These are phyloP conservation scores for Oryza brachyantha DNA, from an alignment of 176 grass and related monocot species.

Conservation along the genomic window DNA sequence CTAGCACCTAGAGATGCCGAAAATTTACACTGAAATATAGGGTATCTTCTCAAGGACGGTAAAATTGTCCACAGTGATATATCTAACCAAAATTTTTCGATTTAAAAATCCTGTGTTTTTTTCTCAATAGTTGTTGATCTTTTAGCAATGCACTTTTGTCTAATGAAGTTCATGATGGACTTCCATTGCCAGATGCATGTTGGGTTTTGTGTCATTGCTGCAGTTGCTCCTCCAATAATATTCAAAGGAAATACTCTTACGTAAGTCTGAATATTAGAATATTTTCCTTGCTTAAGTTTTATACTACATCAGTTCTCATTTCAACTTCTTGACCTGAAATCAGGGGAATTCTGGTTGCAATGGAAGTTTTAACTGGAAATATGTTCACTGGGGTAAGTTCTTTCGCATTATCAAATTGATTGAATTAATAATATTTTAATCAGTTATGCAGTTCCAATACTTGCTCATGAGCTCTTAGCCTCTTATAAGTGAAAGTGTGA, in stretches of 20 bases:
- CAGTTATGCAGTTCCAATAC: not conserved
- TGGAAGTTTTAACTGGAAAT: conserved; percentile 60
- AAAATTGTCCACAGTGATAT: no score
- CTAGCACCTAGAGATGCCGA: no score
- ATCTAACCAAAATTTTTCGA: not conserved
- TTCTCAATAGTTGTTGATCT: not conserved
- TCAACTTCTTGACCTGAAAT: conserved; percentile 39
- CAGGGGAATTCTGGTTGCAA: conserved; percentile 75
- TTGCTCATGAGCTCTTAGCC: not conserved
- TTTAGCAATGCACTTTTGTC: not conserved
- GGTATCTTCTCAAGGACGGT: no score
- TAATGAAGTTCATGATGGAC: conserved; percentile 8
- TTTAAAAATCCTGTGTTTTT: not conserved
- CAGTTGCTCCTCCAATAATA: conserved; percentile 81
- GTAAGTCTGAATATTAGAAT: conserved; percentile 42
- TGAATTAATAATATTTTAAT: not conserved
- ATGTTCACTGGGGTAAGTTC: conserved; percentile 59
- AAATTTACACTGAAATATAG: no score
- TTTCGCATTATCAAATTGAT: conserved; percentile 6
- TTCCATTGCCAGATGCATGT: conserved; percentile 62
- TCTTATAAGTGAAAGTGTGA: no score
- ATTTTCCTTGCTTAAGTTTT: not conserved
- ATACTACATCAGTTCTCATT: not conserved
- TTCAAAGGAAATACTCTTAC: conserved; percentile 72
- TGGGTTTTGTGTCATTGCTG: conserved; percentile 73